Base-by-base conservation (phyloP, 148 eudicot species). In the Fallopia convolvulus region DNA sequence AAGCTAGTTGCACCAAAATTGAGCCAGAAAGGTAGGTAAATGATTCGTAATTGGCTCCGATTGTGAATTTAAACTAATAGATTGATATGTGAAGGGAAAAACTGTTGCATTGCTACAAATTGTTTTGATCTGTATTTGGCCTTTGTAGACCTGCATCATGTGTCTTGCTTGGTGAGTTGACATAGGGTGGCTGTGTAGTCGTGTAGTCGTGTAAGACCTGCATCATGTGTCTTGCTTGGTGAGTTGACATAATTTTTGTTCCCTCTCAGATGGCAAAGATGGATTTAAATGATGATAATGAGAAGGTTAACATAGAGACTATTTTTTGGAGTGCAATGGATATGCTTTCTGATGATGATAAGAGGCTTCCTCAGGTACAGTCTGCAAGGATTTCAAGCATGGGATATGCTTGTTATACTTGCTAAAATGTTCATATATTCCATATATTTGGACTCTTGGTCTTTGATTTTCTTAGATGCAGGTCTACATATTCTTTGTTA, bases 321-420 rank as follows among this genome's bases (percentile, higher is more conserved):
- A 93, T 95, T 40, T 95, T 95, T 79, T 90, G 98, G 98, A 95
- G 97, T 91, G 99, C 99, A 20, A 95, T 95, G 99, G 94, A 91
- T 82, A 91, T 93, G 90, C 87, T 95, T 48, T 95, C 99, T 36
- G 98, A 95, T 85, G 99, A 95, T 81, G 99, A 95, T 82, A 93
- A 91, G 82, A 95, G 90, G 85, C 84, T 95, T 75, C 99, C 99
- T 44, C 99, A 93, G 99, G 99, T 89, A 80, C 15, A 74, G 81
- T 70, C 49, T 44, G 12, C 44, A 15, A 68, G 3, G 14, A 39
- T 33, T 68, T 36, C 20, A 68, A 68, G 15, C 72, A 39, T 3
- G 5, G 36, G 36, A 33, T 36, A 18, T 36, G 12, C 33, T 8
- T 61, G 5, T 61, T 61, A 33, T 11, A 3, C 71, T 65, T 65